A percentile compares a stretch with the other conserved stretches of the same genome.
phyloP scores from a whole-genome alignment of 1,284 basidiomycete genomes.

The Leccinum angustisporum region DNA sequence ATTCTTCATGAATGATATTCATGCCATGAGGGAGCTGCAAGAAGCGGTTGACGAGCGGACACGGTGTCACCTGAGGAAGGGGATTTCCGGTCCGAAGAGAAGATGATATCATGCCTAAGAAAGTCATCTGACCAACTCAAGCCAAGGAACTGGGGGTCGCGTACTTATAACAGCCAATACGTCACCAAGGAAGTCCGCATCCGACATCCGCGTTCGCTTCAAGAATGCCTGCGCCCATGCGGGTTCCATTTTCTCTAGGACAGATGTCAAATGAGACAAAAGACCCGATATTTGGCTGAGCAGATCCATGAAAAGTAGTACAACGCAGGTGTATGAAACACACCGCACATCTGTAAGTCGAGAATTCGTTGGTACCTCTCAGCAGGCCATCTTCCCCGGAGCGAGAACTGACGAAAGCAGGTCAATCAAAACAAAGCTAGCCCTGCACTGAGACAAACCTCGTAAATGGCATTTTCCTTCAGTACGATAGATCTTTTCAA shows the following conservation, averaged over 20 bases:
- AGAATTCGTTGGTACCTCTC: constrained; percentile 64
- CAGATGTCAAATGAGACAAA: constrained; percentile 63
- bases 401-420: constrained; percentile 51
- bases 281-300: constrained; percentile 59
- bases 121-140: background rate
- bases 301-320: constrained; percentile 1
- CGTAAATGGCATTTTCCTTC: constrained; percentile 62
- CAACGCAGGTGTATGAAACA: constrained; percentile 1
- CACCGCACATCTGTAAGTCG: constrained; percentile 59
- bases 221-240: constrained; percentile 78
- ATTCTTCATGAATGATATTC: constrained; percentile 61
- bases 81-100: constrained; percentile 75
- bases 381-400: constrained; percentile 68
- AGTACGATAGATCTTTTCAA: constrained; percentile 56
- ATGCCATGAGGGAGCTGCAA: constrained; percentile 60
- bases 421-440: background rate
- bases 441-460: constrained; percentile 42
- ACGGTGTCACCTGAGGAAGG: constrained; percentile 84
- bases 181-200: constrained; percentile 83
- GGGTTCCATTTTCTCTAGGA: constrained; percentile 64
- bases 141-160: constrained; percentile 21
- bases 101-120: constrained; percentile 62
- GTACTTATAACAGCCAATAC: constrained; percentile 76
- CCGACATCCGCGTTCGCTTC: constrained; percentile 70
- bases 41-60: constrained; percentile 78